phyloP scores from a whole-genome alignment of 1,284 basidiomycete genomes.

The Leucoagaricus sp. region DNA sequence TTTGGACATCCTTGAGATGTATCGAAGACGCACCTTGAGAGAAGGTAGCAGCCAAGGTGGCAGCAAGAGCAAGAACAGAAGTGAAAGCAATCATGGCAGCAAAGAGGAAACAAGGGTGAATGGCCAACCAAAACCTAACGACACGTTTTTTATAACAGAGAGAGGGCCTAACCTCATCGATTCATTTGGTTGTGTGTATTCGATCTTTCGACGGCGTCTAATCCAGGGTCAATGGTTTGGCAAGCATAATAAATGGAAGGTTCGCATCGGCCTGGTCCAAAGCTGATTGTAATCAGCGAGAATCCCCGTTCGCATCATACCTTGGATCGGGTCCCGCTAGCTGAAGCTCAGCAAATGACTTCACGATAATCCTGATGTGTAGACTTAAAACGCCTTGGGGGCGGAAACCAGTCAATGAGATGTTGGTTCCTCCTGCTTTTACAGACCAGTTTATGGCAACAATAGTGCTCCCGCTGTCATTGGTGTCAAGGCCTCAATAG shows the following conservation, averaged over 20 bases:
- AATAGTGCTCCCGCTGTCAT: too few species aligned
- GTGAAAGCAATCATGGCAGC: constrained; percentile 6
- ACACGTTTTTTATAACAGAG: too few species aligned
- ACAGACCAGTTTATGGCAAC: too few species aligned
- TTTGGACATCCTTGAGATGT: neutral
- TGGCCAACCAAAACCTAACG: too few species aligned
- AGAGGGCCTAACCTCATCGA: neutral
- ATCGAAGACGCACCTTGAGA: neutral
- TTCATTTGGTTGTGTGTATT: neutral
- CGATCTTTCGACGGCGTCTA: neutral
- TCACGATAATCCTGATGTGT: too few species aligned
- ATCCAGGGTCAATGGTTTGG: neutral
- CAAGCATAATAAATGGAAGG: neutral
- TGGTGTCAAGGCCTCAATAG: too few species aligned
- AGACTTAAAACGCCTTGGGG: too few species aligned
- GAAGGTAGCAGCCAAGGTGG: constrained; percentile 7
- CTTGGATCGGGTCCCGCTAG: too few species aligned
- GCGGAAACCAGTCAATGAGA: too few species aligned
- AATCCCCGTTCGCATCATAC: neutral
- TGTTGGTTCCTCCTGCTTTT: too few species aligned
- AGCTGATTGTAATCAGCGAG: neutral
- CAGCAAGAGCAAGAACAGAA: neutral
- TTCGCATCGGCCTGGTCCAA: neutral
- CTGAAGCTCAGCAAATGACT: too few species aligned
- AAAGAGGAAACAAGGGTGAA: too few species aligned